Evolutionary conservation across 2,329 filamentous ascomycete species (phyloP).

Genomic region (Onygena corvina): DNA sequence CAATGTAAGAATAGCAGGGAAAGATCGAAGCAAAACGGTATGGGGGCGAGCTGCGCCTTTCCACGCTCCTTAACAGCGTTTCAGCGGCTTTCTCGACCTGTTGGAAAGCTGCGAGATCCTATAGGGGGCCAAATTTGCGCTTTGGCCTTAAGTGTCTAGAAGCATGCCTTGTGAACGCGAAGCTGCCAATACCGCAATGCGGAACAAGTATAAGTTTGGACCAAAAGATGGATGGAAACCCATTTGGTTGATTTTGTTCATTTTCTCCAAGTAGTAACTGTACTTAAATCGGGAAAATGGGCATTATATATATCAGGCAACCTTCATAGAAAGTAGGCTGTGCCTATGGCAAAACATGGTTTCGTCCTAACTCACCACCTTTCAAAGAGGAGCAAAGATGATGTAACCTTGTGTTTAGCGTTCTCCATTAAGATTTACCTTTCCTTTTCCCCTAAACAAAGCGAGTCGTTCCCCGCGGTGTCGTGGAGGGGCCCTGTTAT

Average conservation of each 20-base stretch:
- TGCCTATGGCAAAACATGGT: background rate
- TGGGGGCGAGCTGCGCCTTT: too few relatives aligned
- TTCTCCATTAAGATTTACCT: background rate
- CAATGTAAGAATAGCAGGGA: background rate
- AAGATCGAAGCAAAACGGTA: too few relatives aligned
- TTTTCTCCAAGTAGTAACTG: background rate
- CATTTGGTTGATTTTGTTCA: background rate
- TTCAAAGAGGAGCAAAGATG: background rate
- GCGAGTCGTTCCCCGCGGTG: background rate
- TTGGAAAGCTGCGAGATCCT: too few relatives aligned
- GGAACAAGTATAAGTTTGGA: too few relatives aligned
- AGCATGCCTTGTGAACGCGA: too few relatives aligned
- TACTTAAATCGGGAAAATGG: background rate
- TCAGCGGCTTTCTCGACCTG: too few relatives aligned
- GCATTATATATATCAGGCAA: background rate
- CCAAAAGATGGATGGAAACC: too few relatives aligned
- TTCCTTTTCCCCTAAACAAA: slow-evolving; percentile 1
- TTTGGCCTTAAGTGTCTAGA: background rate
- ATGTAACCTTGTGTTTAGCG: background rate
- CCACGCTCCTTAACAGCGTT: too few relatives aligned
- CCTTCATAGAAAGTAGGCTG: background rate
- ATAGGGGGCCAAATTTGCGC: too few relatives aligned
- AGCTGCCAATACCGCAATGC: too few relatives aligned
- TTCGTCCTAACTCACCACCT: background rate
- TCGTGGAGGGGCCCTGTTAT: too few relatives aligned